phyloP scores from a whole-genome alignment of 345 rosid species.

The Alliaria petiolata region DNA sequence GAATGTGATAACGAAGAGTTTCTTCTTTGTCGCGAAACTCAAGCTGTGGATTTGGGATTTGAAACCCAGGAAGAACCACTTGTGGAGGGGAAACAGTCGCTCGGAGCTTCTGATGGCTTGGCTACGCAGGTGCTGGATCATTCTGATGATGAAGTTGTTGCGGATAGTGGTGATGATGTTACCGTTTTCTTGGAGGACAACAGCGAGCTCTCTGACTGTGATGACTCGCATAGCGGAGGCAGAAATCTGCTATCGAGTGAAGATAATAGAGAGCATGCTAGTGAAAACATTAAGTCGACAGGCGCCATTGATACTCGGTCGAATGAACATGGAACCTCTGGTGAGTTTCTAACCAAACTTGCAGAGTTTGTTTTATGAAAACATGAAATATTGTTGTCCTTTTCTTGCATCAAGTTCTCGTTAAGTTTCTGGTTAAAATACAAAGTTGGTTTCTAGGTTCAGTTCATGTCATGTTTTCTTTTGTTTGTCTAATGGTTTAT shows the following conservation, averaged over 20 bases:
- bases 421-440: no score
- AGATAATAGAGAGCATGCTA: constrained; percentile 18
- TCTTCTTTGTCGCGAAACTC: constrained; percentile 37
- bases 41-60: constrained; percentile 30
- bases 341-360: constrained; percentile 32
- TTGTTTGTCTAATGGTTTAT: no score
- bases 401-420: constrained; percentile 1
- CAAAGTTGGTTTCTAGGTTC: constrained; percentile 2
- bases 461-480: background rate
- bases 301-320: constrained; percentile 17
- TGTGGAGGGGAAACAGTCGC: constrained; percentile 12
- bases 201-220: constrained; percentile 35
- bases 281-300: constrained; percentile 15
- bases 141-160: constrained; percentile 16
- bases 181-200: constrained; percentile 46
- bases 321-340: constrained; percentile 28
- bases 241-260: constrained; percentile 18
- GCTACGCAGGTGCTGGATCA: constrained; percentile 29
- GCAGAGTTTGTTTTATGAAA: background rate
- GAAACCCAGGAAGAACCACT: constrained; percentile 26
- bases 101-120: constrained; percentile 28
- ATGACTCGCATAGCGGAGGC: constrained; percentile 25
- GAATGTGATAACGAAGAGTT: constrained; percentile 29
- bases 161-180: constrained; percentile 47
- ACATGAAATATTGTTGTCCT: background rate